Base-by-base conservation (phyloP, 169 alveolate species). In the Cryptosporidium sp. region DNA sequence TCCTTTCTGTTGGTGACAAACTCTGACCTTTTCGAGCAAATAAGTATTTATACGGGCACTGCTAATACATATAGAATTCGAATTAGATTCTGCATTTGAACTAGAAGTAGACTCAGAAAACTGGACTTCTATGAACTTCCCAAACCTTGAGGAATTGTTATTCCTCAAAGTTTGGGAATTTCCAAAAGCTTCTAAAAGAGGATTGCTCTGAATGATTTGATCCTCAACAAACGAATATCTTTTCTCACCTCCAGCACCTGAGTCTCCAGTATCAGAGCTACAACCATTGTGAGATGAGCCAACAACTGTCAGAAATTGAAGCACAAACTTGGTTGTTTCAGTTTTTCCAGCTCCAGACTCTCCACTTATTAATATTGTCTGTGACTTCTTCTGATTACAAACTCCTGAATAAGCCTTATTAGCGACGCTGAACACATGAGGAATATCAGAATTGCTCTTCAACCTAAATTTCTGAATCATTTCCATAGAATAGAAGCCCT, bases 271-370 rank as follows among this genome's bases (percentile, higher is more conserved):
- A 10, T n/a, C 51, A 6, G 41, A 18, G 51, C 45, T 33, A 35
- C 33, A 5, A 18, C 1, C 7, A 29, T 33, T 37, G 39, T 33
- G 21, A 8, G 69, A 21, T n/a, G 89, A 37, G 0, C 89, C 89
- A 39, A 50, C 89, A 39, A 52, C 86, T 1, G 97, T 99, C 84
- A 98, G 93, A 92, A 96, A 98, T 65, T 97, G 96, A 96, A 98
- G 94, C 31, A 98, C 99, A 65, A 96, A 96, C 92, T 98, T 98
- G 10, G 99, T 97, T 62, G 99, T 96, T 93, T 98, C 99, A 12
- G 99, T 98, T 93, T 98, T 98, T 5, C 99, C 99, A 16, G 99
- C 99, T 4, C 99, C 99, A 50, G 98, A 95, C 92, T 98, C 99
- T 0, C 99, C 99, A 16, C 99, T 95, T 71, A 98, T 98, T 48